Evolutionary conservation across 139 green algal genomes (phyloP), one percentile per base, ranked within the genome.

Genomic region (Tetratostichococcus sp.): DNA sequence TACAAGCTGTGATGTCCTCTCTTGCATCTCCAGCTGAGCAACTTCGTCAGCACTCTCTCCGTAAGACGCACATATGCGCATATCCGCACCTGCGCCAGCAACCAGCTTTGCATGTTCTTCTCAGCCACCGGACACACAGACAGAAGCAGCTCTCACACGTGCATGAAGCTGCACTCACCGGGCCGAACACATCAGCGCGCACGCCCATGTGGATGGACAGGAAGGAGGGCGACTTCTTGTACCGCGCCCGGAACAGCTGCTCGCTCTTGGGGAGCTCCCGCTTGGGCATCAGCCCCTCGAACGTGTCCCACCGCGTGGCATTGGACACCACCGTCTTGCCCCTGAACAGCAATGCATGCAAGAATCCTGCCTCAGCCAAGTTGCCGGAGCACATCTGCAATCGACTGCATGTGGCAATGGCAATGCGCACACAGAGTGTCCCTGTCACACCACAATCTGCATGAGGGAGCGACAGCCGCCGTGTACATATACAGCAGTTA

Each of bases 261-360:
- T 89, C 85, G 80, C 83, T 82, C 73, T 93, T 73, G 1, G 94
- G 94, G 83, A 97, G 83, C 32, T 87, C 69, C 34, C 91, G 69
- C 65, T 86, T 58, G 0, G 79, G 77, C 30, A 98, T 71, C 84
- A 97, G 79, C 31, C 83, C 83, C 79, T 95, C 93, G 79, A 98
- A 98, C 3, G 94, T 98, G 88, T 98, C 95, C 94, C 94, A 98
- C n/a, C 94, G 80, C 8, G 94, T 98, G 19, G 94, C 94, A 75
- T 98, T 98, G 77, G 83, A 93, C 30, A 98, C 86, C 19, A 98
- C 70, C 0, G 83, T 83, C 84, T 95, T 95, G 57, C 72, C 89
- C 26, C 87, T 86, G 82, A 26, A 67, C 16, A 68, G 22, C 2
- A 39, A 2, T 25, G 28, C 21, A 32, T 17, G 39, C 39, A 50